Percentiles rank a stretch among this genome's conserved stretches.
Evolutionary conservation across 2,329 filamentous ascomycete species (phyloP).

Genomic region (Domatiomyces catenatus): DNA sequence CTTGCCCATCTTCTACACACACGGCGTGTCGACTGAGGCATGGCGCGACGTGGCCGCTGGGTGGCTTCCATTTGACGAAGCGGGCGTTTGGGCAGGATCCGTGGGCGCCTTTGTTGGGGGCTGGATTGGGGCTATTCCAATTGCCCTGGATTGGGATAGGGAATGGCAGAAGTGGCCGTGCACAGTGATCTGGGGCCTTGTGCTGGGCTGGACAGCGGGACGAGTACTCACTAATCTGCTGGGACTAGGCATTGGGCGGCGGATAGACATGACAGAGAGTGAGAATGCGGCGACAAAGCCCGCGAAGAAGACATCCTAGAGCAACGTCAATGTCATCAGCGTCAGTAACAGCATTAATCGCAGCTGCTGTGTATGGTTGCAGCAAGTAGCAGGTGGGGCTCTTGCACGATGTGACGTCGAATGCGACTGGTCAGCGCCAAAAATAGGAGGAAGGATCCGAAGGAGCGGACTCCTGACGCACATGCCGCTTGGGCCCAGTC

Average conservation of each 20-base stretch:
- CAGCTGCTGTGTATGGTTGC: too few relatives aligned
- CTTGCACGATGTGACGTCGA: neutral
- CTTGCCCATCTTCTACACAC: slow-evolving; percentile 70
- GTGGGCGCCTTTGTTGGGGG: slow-evolving; percentile 67
- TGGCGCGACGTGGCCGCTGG: slow-evolving; percentile 59
- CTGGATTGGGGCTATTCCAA: slow-evolving; percentile 88
- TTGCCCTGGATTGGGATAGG: slow-evolving; percentile 95
- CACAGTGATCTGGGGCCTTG: slow-evolving; percentile 71
- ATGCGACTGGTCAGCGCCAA: neutral
- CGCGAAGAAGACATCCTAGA: neutral
- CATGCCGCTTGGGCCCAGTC: neutral
- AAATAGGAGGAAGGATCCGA: neutral
- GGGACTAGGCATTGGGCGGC: slow-evolving; percentile 10
- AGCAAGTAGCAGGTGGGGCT: too few relatives aligned
- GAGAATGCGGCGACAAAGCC: neutral
- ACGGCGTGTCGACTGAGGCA: slow-evolving; percentile 56
- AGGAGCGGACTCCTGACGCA: neutral
- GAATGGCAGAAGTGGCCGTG: slow-evolving; percentile 98
- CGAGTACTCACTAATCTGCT: slow-evolving; percentile 9
- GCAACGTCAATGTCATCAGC: neutral
- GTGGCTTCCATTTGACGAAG: slow-evolving; percentile 59
- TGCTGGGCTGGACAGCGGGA: slow-evolving; percentile 60
- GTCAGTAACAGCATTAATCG: too few relatives aligned
- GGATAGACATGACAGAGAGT: slow-evolving; percentile 16
- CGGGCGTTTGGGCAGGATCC: slow-evolving; percentile 57